These are phyloP conservation scores for Suhomyces bokatorum DNA, from an alignment of 1,139 yeast species.

Conservation along the genomic window DNA sequence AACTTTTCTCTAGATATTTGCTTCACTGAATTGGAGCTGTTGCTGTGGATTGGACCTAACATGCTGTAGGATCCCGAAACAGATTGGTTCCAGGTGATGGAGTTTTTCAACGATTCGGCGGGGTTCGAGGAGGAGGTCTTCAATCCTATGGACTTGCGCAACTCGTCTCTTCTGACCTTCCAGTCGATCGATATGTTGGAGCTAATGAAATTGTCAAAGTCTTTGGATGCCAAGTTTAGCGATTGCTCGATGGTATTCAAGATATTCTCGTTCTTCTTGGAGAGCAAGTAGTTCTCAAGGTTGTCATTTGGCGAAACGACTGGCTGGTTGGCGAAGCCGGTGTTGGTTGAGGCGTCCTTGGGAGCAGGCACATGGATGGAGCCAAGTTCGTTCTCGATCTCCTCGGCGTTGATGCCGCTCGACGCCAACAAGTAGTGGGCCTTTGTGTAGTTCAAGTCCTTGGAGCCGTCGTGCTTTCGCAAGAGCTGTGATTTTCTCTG, in stretches of 20 bases:
- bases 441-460: constrained; percentile 60
- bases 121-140: constrained; percentile 13
- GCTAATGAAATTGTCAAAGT: constrained; percentile 76
- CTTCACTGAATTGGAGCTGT: constrained; percentile 24
- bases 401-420: constrained; percentile 87
- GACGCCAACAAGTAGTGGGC: constrained; percentile 92
- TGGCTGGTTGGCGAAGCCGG: constrained; percentile 1
- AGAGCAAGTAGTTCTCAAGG: constrained; percentile 59
- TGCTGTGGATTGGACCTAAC: constrained; percentile 33
- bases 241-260: constrained; percentile 83
- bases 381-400: constrained; percentile 69
- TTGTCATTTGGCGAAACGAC: constrained; percentile 13
- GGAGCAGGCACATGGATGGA: constrained; percentile 31
- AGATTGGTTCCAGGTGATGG: constrained; percentile 40
- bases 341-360: constrained; percentile 18
- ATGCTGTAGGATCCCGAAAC: constrained; percentile 36
- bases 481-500: constrained; percentile 66
- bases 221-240: constrained; percentile 70
- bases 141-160: constrained; percentile 65
- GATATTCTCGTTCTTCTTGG: constrained; percentile 80
- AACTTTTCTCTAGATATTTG: constrained; percentile 57
- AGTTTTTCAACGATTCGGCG: constrained; percentile 20
- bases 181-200: constrained; percentile 80
- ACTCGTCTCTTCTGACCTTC: constrained; percentile 72
- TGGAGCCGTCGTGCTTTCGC: constrained; percentile 45